Conservation (phyloP, 192 early-diverging fungal species). For the Geranomyces variabilis region DNA sequence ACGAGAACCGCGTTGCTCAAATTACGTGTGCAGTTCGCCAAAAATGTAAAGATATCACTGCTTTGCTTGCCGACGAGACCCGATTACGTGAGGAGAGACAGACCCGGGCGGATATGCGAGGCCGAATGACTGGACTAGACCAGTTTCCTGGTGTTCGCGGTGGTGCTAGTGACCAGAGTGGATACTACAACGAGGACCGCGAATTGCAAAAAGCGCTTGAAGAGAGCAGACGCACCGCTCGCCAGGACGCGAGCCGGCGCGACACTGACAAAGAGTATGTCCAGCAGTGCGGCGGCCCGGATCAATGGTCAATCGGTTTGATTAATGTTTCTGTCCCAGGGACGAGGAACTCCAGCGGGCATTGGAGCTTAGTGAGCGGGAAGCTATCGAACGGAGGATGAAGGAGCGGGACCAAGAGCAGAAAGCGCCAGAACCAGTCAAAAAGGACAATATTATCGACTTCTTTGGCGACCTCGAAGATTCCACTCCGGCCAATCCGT, state of each 20-base stretch:
- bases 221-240: slow-evolving; percentile 73
- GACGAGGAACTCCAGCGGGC: slow-evolving; percentile 52
- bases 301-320: not conserved
- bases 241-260: slow-evolving; percentile 57
- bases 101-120: slow-evolving; percentile 64
- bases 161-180: slow-evolving; percentile 37
- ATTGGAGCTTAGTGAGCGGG: slow-evolving; percentile 50
- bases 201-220: slow-evolving; percentile 84
- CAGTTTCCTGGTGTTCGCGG: slow-evolving; percentile 11
- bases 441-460: slow-evolving; percentile 48
- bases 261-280: slow-evolving; percentile 27
- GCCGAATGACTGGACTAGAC: slow-evolving; percentile 54
- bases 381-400: slow-evolving; percentile 39
- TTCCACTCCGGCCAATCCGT: slow-evolving; percentile 35
- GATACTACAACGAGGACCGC: slow-evolving; percentile 71
- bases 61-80: slow-evolving; percentile 76
- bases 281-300: no score
- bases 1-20: not conserved
- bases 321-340: slow-evolving; percentile 5
- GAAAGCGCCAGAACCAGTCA: not conserved
- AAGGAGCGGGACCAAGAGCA: slow-evolving; percentile 22
- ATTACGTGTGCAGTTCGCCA: slow-evolving; percentile 72
- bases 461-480: slow-evolving; percentile 49
- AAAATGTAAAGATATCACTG: slow-evolving; percentile 89
- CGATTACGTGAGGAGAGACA: slow-evolving; percentile 76